Percentiles rank a stretch among this genome's conserved stretches.
Evolutionary conservation across 805 yeast genomes (phyloP).

Genomic region (Blastobotrys robertii): DNA sequence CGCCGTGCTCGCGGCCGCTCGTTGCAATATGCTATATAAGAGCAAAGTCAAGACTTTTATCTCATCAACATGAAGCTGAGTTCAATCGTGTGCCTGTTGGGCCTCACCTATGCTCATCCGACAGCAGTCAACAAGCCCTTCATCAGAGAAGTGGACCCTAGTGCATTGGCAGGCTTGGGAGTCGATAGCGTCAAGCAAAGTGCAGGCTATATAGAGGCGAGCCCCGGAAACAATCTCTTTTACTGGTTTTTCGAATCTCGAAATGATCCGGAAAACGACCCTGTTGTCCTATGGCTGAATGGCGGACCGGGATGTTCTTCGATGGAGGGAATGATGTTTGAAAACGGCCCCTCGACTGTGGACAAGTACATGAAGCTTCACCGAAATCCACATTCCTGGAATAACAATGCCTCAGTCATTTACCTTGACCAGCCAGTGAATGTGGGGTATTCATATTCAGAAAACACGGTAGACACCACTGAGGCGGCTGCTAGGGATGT

Average conservation of each 20-base stretch:
- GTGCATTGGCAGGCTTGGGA: slow-evolving; percentile 41
- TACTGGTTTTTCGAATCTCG: slow-evolving; percentile 92
- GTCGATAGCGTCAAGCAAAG: slow-evolving; percentile 63
- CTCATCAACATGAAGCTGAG: too few species aligned
- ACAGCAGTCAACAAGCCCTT: too few species aligned
- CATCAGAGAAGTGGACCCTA: too few species aligned
- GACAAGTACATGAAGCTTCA: slow-evolving; percentile 56
- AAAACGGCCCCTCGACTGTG: slow-evolving; percentile 80
- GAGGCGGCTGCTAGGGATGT: slow-evolving; percentile 84
- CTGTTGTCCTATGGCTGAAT: slow-evolving; percentile 82
- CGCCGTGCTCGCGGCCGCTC: too few species aligned
- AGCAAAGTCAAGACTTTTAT: too few species aligned
- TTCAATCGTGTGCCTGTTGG: too few species aligned
- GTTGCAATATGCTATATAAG: too few species aligned
- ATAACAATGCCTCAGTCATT: slow-evolving; percentile 78
- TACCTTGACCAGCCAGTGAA: slow-evolving; percentile 92
- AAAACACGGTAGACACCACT: slow-evolving; percentile 54
- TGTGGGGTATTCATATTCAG: slow-evolving; percentile 79
- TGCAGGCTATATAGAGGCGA: slow-evolving; percentile 65
- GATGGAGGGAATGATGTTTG: slow-evolving; percentile 80
- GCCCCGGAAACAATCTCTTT: slow-evolving; percentile 67
- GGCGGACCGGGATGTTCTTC: slow-evolving; percentile 98
- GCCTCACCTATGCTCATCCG: too few species aligned
- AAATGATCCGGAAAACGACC: slow-evolving; percentile 78
- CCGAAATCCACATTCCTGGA: slow-evolving; percentile 83